These are phyloP conservation scores for Paspalum vaginatum DNA, from an alignment of 176 grass and related monocot genomes.

Conservation along the genomic window DNA sequence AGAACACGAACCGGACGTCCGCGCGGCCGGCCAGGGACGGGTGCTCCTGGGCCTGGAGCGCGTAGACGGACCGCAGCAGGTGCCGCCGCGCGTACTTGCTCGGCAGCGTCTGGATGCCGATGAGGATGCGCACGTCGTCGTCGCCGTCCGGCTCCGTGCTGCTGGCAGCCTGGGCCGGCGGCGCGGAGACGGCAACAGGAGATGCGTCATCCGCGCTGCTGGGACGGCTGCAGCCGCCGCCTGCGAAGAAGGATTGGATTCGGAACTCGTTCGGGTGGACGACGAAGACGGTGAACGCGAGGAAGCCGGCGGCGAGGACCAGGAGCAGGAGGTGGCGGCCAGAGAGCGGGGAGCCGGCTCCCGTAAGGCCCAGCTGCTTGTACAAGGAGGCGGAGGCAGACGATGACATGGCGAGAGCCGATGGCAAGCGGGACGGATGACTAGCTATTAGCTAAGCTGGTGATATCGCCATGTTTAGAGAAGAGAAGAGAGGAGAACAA, in stretches of 20 bases:
- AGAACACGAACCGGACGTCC: constrained; percentile 78
- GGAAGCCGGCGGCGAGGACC: constrained; percentile 50
- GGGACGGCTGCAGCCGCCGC: not conserved
- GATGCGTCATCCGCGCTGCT: not conserved
- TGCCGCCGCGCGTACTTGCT: constrained; percentile 61
- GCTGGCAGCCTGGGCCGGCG: too few species aligned
- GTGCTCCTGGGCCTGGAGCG: constrained; percentile 53
- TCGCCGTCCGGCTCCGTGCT: not conserved
- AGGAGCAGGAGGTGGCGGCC: constrained; percentile 49
- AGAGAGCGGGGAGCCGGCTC: constrained; percentile 30
- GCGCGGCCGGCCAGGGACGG: constrained; percentile 31
- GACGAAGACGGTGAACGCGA: constrained; percentile 62
- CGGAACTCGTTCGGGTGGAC: constrained; percentile 60
- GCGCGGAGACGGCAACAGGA: not conserved
- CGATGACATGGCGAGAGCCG: constrained; percentile 35
- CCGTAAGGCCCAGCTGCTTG: constrained; percentile 54
- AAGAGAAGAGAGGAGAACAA: not conserved
- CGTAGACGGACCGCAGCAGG: constrained; percentile 62
- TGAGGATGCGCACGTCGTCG: constrained; percentile 48
- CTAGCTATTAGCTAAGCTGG: not conserved
- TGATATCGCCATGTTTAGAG: not conserved
- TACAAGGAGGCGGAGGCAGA: constrained; percentile 21
- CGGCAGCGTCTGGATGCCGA: constrained; percentile 68
- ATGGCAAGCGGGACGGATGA: not conserved
- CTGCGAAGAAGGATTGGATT: constrained; percentile 49